Evolutionary conservation across 306 rosid genomes (phyloP).

Genomic region (Trifolium repens): DNA sequence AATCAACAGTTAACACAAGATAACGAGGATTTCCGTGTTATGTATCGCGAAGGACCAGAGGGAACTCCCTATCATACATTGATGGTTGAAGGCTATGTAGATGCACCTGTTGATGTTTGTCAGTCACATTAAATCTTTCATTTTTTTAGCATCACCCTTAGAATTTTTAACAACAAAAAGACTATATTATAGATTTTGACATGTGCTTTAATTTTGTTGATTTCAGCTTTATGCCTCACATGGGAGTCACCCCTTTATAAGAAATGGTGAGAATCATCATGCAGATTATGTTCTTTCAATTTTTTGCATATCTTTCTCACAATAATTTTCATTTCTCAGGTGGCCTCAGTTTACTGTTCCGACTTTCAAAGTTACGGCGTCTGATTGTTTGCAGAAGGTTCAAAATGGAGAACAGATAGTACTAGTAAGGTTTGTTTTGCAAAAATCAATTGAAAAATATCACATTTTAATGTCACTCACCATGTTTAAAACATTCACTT

Average conservation of each 20-base stretch:
- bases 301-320: neutral
- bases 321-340: slow-evolving; percentile 58
- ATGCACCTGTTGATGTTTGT: slow-evolving; percentile 88
- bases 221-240: slow-evolving; percentile 84
- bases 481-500: slow-evolving; percentile 33
- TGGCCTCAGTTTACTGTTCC: slow-evolving; percentile 88
- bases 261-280: slow-evolving; percentile 70
- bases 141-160: slow-evolving; percentile 22
- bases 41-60: slow-evolving; percentile 88
- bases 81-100: slow-evolving; percentile 92
- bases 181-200: slow-evolving; percentile 18
- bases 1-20: slow-evolving; percentile 81
- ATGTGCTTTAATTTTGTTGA: slow-evolving; percentile 32
- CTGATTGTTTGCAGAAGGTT: slow-evolving; percentile 71
- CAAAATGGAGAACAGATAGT: slow-evolving; percentile 76
- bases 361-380: slow-evolving; percentile 65
- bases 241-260: slow-evolving; percentile 80
- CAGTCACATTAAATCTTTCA: slow-evolving; percentile 48
- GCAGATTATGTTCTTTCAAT: slow-evolving; percentile 16
- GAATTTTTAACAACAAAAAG: slow-evolving; percentile 24
- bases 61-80: slow-evolving; percentile 89
- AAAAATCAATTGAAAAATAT: neutral
- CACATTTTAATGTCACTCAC: neutral
- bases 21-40: slow-evolving; percentile 87
- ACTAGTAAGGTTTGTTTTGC: slow-evolving; percentile 75